phyloP scores from a whole-genome alignment of 2,329 filamentous ascomycete genomes.

The Hymenoscyphus fructigenus region DNA sequence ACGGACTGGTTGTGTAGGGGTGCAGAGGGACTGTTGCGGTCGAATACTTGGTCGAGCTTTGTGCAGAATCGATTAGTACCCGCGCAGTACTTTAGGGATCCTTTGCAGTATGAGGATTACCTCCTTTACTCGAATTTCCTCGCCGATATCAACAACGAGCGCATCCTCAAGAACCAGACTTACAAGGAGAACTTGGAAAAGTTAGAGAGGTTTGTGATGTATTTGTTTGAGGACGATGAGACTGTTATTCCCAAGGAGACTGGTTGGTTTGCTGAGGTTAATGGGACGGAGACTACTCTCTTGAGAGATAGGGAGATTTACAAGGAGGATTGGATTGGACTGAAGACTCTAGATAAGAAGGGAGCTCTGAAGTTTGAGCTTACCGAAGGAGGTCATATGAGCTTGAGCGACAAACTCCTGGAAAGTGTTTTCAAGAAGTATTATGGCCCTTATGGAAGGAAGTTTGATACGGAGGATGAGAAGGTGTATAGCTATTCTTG shows the following conservation, averaged over 20 bases:
- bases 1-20: constrained; percentile 79
- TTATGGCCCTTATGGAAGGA: constrained; percentile 39
- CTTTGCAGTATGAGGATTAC: constrained; percentile 67
- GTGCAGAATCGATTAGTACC: constrained; percentile 83
- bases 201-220: constrained; percentile 82
- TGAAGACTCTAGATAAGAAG: constrained; percentile 75
- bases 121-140: constrained; percentile 82
- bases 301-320: constrained; percentile 73
- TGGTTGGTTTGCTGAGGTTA: constrained; percentile 86
- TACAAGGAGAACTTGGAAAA: constrained; percentile 71
- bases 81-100: constrained; percentile 89
- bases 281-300: constrained; percentile 64
- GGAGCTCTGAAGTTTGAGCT: constrained; percentile 75
- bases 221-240: constrained; percentile 81
- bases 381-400: constrained; percentile 80
- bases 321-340: constrained; percentile 88
- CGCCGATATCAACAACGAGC: constrained; percentile 96
- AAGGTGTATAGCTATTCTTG: background rate
- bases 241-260: constrained; percentile 89
- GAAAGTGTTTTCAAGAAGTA: constrained; percentile 43
- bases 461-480: constrained; percentile 21
- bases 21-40: constrained; percentile 73
- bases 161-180: constrained; percentile 65
- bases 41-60: constrained; percentile 76
- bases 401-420: constrained; percentile 65